phyloP scores from a whole-genome alignment of 371 early-diverging fungal species.

The Capillidium rhysosporum region DNA sequence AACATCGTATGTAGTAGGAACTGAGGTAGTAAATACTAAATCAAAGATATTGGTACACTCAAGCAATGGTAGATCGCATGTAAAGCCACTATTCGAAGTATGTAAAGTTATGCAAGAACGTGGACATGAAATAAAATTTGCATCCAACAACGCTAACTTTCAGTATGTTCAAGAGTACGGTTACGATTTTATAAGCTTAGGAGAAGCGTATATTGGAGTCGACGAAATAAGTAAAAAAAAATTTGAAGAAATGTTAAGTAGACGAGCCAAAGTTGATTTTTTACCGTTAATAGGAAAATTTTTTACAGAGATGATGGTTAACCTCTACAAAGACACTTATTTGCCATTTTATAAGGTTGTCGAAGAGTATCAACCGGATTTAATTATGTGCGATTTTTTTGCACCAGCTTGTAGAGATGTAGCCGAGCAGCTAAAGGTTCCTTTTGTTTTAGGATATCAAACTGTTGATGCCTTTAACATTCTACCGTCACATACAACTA shows the following conservation, averaged over 20 bases:
- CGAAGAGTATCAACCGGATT: neutral
- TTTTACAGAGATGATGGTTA: neutral
- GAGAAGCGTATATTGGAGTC: neutral
- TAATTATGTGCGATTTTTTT: neutral
- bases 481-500: neutral
- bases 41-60: too few species aligned
- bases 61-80: neutral
- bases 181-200: neutral
- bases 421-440: neutral
- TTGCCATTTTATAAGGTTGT: neutral
- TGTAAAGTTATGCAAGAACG: neutral
- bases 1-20: too few species aligned
- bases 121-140: neutral
- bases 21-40: too few species aligned
- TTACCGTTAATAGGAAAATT: neutral
- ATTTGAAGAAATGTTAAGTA: neutral
- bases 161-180: neutral
- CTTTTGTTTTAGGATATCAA: neutral
- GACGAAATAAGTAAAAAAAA: neutral
- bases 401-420: neutral
- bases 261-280: neutral
- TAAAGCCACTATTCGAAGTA: neutral
- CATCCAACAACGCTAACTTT: neutral
- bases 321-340: neutral
- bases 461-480: neutral